Evolutionary conservation across 2,329 filamentous ascomycete genomes (phyloP).

Genomic region (Leptographium procerum): DNA sequence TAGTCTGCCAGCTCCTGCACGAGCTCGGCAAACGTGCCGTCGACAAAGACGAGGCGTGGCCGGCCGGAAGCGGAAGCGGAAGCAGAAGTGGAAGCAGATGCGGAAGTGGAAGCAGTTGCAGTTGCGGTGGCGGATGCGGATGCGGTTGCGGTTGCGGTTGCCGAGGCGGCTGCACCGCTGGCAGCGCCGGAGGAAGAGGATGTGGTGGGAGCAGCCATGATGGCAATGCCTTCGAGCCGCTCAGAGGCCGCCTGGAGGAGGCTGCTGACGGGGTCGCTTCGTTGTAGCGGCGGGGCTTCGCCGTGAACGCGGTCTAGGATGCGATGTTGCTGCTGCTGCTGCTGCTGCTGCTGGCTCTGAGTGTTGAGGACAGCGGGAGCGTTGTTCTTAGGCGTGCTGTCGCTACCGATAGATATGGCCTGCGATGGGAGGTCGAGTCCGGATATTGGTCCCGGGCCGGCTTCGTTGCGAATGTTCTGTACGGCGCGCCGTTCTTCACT

Average conservation of each 20-base stretch:
- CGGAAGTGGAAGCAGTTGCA: background rate
- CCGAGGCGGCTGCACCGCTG: no score
- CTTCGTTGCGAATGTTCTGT: background rate
- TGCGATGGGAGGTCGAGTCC: background rate
- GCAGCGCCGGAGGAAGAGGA: background rate
- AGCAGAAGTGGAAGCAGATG: background rate
- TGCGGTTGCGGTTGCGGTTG: background rate
- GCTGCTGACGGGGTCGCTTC: background rate
- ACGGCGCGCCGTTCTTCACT: constrained; percentile 1
- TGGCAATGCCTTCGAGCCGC: background rate
- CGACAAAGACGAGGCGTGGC: constrained; percentile 61
- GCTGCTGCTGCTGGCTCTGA: background rate
- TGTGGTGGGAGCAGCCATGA: background rate
- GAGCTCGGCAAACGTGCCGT: constrained; percentile 89
- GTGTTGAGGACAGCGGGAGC: no score
- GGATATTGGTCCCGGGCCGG: background rate
- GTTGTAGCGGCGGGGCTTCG: no score
- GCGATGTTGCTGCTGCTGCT: background rate
- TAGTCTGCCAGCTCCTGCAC: constrained; percentile 91
- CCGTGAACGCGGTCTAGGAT: background rate
- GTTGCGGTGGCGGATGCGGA: background rate
- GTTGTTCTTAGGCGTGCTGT: no score
- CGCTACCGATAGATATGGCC: background rate
- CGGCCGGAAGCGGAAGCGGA: constrained; percentile 15
- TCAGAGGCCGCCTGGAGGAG: background rate